Evolutionary conservation across 148 eudicot genomes (phyloP).

Genomic region (Vaccinium corymbosum): DNA sequence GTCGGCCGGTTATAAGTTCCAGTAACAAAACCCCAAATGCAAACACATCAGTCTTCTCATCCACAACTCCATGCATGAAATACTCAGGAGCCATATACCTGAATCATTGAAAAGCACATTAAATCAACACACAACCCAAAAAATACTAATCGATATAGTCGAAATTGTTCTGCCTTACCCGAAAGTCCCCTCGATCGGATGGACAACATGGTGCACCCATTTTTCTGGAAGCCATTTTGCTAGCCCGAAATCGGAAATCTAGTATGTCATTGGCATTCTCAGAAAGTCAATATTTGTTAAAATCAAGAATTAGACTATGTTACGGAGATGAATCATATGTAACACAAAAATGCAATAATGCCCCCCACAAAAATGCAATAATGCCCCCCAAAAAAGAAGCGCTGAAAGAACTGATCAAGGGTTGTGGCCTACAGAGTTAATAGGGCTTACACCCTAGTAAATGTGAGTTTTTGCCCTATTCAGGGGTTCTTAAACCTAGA

Average conservation of each 20-base stretch:
- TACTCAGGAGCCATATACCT: slow-evolving; percentile 91
- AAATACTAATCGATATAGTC: not conserved
- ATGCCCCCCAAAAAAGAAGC: not conserved
- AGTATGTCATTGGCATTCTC: slow-evolving; percentile 10
- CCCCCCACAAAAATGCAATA: not conserved
- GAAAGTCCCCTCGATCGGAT: slow-evolving; percentile 94
- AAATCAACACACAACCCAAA: not conserved
- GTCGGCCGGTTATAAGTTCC: slow-evolving; percentile 92
- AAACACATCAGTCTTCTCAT: slow-evolving; percentile 89
- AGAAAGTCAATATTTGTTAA: not conserved
- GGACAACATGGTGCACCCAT: slow-evolving; percentile 80
- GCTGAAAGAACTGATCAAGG: not conserved
- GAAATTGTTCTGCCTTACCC: slow-evolving; percentile 43
- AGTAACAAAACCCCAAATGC: slow-evolving; percentile 81
- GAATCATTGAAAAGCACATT: not conserved
- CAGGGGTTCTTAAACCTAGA: not conserved
- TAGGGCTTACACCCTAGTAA: not conserved
- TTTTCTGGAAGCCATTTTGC: slow-evolving; percentile 96
- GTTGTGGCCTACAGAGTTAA: not conserved
- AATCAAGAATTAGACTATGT: not conserved
- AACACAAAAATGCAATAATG: not conserved
- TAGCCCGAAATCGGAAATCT: slow-evolving; percentile 94
- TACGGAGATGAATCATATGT: not conserved
- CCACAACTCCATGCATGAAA: slow-evolving; percentile 86
- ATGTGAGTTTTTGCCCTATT: not conserved